Conservation (phyloP, 192 early-diverging fungal genomes). For the Rhizoclosmatium globosum region DNA sequence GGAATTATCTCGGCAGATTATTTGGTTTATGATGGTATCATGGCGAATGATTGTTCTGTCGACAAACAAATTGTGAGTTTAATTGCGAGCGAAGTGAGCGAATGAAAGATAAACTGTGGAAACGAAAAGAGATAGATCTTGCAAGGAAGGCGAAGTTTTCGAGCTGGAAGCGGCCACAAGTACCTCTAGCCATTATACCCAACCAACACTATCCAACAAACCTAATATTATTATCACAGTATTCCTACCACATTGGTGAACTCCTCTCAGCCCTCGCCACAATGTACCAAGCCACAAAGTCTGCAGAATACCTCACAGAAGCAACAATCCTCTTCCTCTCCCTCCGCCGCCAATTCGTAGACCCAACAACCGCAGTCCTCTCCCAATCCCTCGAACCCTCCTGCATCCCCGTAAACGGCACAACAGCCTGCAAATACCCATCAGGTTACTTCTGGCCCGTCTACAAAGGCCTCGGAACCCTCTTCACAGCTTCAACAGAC, state of each 20-base stretch:
- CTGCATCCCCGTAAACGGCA: not conserved
- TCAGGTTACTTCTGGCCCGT: slow-evolving; percentile 23
- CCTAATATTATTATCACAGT: not conserved
- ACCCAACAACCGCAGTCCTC: not conserved
- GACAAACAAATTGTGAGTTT: not conserved
- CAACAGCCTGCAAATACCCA: slow-evolving; percentile 13
- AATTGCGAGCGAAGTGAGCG: not conserved
- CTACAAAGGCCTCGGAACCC: not conserved
- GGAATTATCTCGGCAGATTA: slow-evolving; percentile 18
- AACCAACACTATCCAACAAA: not conserved
- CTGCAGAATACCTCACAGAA: slow-evolving; percentile 10
- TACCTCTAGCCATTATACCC: not conserved
- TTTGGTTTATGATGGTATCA: slow-evolving; percentile 27
- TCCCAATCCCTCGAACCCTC: not conserved
- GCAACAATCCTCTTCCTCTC: not conserved
- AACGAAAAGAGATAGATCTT: no score
- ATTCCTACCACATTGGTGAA: slow-evolving; percentile 33
- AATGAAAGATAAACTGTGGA: no score
- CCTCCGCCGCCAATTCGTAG: not conserved
- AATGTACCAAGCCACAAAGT: slow-evolving; percentile 22
- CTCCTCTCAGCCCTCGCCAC: slow-evolving; percentile 18
- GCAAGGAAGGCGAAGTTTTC: not conserved
- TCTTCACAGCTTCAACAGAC: slow-evolving; percentile 13
- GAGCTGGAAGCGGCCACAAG: not conserved
- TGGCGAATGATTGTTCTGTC: not conserved